Conservation (phyloP, 2,329 filamentous ascomycete species). For the Westerdykella sp. region DNA sequence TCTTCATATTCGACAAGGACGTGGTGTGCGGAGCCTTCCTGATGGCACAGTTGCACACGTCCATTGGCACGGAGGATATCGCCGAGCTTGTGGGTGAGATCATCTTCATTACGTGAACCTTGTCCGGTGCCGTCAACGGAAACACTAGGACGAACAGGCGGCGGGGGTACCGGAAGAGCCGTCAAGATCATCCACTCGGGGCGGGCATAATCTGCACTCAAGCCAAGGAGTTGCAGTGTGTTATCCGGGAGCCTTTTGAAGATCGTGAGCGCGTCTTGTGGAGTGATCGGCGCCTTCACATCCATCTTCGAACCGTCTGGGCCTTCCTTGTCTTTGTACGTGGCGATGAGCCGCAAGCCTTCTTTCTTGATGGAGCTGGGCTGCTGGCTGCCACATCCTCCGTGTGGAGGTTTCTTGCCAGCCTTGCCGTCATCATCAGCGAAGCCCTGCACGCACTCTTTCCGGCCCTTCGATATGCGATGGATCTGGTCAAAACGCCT, state of each 20-base stretch:
- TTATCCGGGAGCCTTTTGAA: slow-evolving; percentile 77
- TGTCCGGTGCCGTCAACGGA: slow-evolving; percentile 92
- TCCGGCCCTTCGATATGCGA: slow-evolving; percentile 84
- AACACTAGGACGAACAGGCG: slow-evolving; percentile 92
- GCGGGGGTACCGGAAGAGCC: slow-evolving; percentile 89
- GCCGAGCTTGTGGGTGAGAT: slow-evolving; percentile 97
- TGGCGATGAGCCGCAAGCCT: slow-evolving; percentile 74
- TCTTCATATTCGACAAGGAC: slow-evolving; percentile 87
- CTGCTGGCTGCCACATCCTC: slow-evolving; percentile 87
- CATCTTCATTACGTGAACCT: slow-evolving; percentile 92
- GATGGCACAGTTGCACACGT: slow-evolving; percentile 84
- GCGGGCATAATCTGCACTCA: slow-evolving; percentile 90
- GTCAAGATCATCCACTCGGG: slow-evolving; percentile 99
- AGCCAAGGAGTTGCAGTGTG: slow-evolving; percentile 78
- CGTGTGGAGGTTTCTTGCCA: slow-evolving; percentile 53
- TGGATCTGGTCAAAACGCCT: slow-evolving; percentile 88
- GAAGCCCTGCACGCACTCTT: slow-evolving; percentile 70
- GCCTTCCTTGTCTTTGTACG: slow-evolving; percentile 65
- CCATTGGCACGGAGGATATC: slow-evolving; percentile 98
- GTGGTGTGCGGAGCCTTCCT: slow-evolving; percentile 86
- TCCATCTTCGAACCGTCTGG: slow-evolving; percentile 58
- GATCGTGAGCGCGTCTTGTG: slow-evolving; percentile 77
- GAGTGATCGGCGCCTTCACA: slow-evolving; percentile 76
- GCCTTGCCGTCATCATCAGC: slow-evolving; percentile 58
- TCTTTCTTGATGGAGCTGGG: slow-evolving; percentile 76